Percentiles rank a stretch among this genome's conserved stretches.
These are phyloP conservation scores for Debaryomyces udenii DNA, from an alignment of 1,139 yeast species.

Conservation along the genomic window DNA sequence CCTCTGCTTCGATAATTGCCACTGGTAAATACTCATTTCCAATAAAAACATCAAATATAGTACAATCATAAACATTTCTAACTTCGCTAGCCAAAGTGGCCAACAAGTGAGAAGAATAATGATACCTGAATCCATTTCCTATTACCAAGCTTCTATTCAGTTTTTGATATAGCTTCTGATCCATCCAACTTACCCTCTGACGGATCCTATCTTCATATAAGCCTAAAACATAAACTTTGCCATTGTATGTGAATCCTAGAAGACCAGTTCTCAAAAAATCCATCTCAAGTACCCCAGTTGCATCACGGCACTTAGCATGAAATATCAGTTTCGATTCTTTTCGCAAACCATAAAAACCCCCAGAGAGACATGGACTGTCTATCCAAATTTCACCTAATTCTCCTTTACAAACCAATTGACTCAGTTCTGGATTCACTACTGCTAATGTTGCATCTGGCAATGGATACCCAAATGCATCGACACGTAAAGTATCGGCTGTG, in stretches of 20 bases:
- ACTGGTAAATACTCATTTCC: slow-evolving; percentile 87
- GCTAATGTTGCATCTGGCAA: slow-evolving; percentile 93
- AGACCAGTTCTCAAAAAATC: slow-evolving; percentile 90
- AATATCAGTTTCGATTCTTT: slow-evolving; percentile 74
- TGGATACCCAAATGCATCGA: slow-evolving; percentile 94
- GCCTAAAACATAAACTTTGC: slow-evolving; percentile 86
- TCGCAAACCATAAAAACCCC: slow-evolving; percentile 80
- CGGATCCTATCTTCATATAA: slow-evolving; percentile 89
- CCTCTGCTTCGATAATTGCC: slow-evolving; percentile 82
- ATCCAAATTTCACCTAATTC: slow-evolving; percentile 99
- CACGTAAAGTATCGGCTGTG: slow-evolving; percentile 56
- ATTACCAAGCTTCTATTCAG: slow-evolving; percentile 34
- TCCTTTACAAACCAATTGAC: slow-evolving; percentile 63
- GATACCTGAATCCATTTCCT: slow-evolving; percentile 57
- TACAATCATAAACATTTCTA: slow-evolving; percentile 82
- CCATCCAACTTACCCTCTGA: slow-evolving; percentile 70
- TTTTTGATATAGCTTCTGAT: slow-evolving; percentile 44
- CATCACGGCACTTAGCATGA: slow-evolving; percentile 78
- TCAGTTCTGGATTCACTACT: slow-evolving; percentile 90
- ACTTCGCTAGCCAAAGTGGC: slow-evolving; percentile 83
- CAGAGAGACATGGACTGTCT: slow-evolving; percentile 83
- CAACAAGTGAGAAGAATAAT: slow-evolving; percentile 82
- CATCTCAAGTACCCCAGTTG: slow-evolving; percentile 66
- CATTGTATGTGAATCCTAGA: slow-evolving; percentile 83
- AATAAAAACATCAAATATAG: slow-evolving; percentile 85